phyloP scores from a whole-genome alignment of 768 basidiomycete species.

The Baorangia bicolor region DNA sequence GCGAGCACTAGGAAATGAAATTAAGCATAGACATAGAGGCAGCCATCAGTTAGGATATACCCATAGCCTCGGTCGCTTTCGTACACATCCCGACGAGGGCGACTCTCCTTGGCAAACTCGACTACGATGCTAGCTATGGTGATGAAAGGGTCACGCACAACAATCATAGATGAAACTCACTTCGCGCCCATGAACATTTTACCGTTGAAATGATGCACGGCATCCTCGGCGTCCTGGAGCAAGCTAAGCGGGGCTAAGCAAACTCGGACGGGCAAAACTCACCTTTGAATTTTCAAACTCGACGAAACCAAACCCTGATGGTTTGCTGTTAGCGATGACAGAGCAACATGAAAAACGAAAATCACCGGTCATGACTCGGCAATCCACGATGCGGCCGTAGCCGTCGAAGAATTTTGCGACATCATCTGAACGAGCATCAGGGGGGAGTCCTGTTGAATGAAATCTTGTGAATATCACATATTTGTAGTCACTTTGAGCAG shows the following conservation, averaged over 20 bases:
- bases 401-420: constrained; percentile 88
- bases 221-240: constrained; percentile 90
- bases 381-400: constrained; percentile 85
- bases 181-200: constrained; percentile 87
- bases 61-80: constrained; percentile 58
- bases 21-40: constrained; percentile 14
- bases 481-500: constrained; percentile 4
- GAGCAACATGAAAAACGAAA: constrained; percentile 14
- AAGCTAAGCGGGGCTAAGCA: constrained; percentile 12
- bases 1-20: constrained; percentile 48
- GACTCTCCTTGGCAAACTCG: constrained; percentile 92
- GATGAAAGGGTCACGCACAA: neutral
- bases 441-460: constrained; percentile 61
- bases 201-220: constrained; percentile 81
- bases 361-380: constrained; percentile 91
- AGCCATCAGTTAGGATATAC: constrained; percentile 34
- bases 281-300: constrained; percentile 90
- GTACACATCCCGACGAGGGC: constrained; percentile 76
- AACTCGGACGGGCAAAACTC: neutral
- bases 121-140: constrained; percentile 74
- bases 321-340: constrained; percentile 17
- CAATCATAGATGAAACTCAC: constrained; percentile 26
- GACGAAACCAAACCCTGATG: constrained; percentile 88
- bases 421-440: constrained; percentile 81
- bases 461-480: neutral